A percentile compares a stretch with the other conserved stretches of the same genome.
Evolutionary conservation across 768 basidiomycete genomes (phyloP).

Genomic region (Cubamyces sp.): DNA sequence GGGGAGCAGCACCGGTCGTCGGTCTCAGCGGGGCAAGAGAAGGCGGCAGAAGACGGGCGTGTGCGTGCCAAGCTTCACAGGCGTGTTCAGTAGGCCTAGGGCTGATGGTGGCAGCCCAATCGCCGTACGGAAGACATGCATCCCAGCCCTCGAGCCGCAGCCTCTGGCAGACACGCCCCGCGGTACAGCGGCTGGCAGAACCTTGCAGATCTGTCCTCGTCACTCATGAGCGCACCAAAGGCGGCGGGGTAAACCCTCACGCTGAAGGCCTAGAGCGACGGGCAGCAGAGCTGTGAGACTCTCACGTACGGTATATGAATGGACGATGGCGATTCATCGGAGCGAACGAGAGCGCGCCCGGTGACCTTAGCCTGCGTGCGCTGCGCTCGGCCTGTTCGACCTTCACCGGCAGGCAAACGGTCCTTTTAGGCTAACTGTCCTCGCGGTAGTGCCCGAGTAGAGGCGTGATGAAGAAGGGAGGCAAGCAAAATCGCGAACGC

Average conservation of each 20-base stretch:
- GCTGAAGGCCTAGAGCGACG: conserved; percentile 2
- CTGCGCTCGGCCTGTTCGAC: conserved; percentile 1
- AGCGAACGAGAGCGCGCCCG: conserved; percentile 14
- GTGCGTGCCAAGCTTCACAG: conserved; percentile 12
- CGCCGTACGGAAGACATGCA: conserved; percentile 7
- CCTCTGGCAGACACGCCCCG: not conserved
- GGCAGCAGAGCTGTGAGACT: conserved; percentile 1
- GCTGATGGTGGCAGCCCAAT: conserved; percentile 3
- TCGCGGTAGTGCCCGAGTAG: not conserved
- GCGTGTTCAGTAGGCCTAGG: not conserved
- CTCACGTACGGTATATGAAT: conserved; percentile 13
- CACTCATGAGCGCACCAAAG: not conserved
- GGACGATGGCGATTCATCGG: conserved; percentile 17
- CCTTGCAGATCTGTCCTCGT: conserved; percentile 11
- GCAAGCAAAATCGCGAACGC: not conserved
- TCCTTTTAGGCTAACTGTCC: not conserved
- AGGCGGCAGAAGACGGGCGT: conserved; percentile 7
- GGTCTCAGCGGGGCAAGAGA: conserved; percentile 17
- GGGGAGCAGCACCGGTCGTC: conserved; percentile 2
- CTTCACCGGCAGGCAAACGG: conserved; percentile 2
- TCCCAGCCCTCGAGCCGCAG: not conserved
- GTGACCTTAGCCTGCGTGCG: conserved; percentile 1
- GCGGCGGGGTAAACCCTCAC: conserved; percentile 1
- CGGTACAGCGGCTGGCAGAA: not conserved
- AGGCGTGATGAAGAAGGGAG: not conserved